Evolutionary conservation across 2,329 filamentous ascomycete species (phyloP), one percentile per base, ranked within the genome.

Genomic region (Verticillium nonalfalfae): DNA sequence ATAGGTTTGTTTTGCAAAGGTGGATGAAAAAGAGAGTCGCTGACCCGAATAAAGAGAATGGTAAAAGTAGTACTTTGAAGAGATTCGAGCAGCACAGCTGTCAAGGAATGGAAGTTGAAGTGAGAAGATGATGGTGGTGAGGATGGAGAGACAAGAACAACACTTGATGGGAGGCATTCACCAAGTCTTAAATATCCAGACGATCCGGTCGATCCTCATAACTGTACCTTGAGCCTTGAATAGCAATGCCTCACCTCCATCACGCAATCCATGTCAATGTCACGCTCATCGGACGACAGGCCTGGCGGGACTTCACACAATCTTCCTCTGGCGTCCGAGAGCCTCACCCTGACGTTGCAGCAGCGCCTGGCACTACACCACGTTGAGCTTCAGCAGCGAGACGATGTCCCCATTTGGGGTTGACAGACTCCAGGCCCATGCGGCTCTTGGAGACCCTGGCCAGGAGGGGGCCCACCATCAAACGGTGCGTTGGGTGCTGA

Each of bases 21-120:
- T 45, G 15, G 26, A 39, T 45, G 45, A 61, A 63, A 54, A 58
- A 59, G 62, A 58, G 63, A 64, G 45, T 52, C 63, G 60, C 62
- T 54, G 63, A 62, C 59, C 60, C 60, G 62, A 45, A 55, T 57
- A 40, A 54, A 57, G 36, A 13, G 59, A 63, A 63, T 58, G 62
- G 64, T 58, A 35, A 63, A 50, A 58, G 56, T 58, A 38, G 35
- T 31, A 34, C 14, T 50, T 34, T 33, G 39, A 58, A 58, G 38
- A 58, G 33, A 31, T 34, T 33, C 45, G 21, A 36, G 34, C 57
- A 58, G 57, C 57, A 31, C 57, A 58, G 57, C 57, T 58, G 57
- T 52, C 18, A 52, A 52, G 57, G 45, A 31, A 58, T 50, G 40
- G 18, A 58, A 58, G 57, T 10, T 58, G 31, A 13, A 50, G 26